phyloP scores from a whole-genome alignment of 257 asterid genomes.

The Dorcoceras hygrometricum region DNA sequence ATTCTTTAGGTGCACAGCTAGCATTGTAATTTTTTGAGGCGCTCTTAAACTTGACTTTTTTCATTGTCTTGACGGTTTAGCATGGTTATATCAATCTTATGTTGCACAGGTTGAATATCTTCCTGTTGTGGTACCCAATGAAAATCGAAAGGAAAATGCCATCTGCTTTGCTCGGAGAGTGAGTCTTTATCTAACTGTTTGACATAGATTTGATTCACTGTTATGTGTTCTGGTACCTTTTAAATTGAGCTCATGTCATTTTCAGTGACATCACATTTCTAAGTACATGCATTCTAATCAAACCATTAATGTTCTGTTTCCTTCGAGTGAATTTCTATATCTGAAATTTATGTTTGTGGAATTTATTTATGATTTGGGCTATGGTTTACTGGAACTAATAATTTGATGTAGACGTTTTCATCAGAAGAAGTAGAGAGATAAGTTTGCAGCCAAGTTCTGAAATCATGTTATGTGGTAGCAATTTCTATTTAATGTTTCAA shows the following conservation, averaged over 20 bases:
- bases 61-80: conserved; percentile 6
- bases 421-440: not conserved
- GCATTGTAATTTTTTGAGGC: not conserved
- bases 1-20: not conserved
- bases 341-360: not conserved
- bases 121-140: conserved; percentile 68
- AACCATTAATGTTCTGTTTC: not conserved
- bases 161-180: conserved; percentile 70
- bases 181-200: conserved; percentile 32
- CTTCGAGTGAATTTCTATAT: not conserved
- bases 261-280: not conserved
- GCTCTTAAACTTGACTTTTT: conserved; percentile 1
- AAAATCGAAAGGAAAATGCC: conserved; percentile 75
- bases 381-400: not conserved
- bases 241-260: not conserved
- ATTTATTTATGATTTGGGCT: not conserved
- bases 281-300: not conserved
- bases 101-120: conserved; percentile 81
- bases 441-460: not conserved
- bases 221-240: not conserved
- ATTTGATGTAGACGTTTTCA: not conserved
- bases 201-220: not conserved
- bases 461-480: not conserved
- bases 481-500: not conserved
- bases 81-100: conserved; percentile 5